Base-by-base conservation (phyloP, 1,139 yeast species). In the Taphrina wiesneri region DNA sequence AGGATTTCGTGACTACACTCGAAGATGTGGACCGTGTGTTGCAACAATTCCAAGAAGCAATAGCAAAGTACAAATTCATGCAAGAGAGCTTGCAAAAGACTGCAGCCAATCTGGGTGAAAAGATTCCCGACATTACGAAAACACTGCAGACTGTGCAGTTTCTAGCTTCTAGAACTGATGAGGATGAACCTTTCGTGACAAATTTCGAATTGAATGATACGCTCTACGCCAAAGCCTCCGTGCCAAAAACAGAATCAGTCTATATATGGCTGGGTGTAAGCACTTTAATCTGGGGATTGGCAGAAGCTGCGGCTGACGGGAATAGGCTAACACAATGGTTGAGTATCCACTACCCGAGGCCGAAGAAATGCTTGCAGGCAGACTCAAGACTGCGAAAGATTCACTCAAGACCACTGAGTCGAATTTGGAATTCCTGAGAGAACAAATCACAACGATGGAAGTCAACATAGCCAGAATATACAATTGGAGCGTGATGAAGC, bases 361-460 rank as follows among this genome's bases (percentile, higher is more conserved):
- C 1, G 82, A 86, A 60, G 86, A 80, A 34, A 80, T 95, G 72
- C 79, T 95, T 68, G 75, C 81, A 28, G 82, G 82, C 49, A 85
- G 93, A 74, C 81, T 92, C 70, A 77, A 76, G 30, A 83, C 84
- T 43, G 92, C 96, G 39, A 77, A 83, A 71, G 80, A 82, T 60
- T 88, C 85, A 70, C 80, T 87, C 71, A 74, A 76, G 32, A 77
- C 82, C 9, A 86, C 93, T 45, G 84, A 86, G 71, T 96, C 90
- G 72, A 99, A 93, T 75, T 81, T 93, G 71, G 96, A 90, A 73
- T 93, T 87, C 73, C 80, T 95, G 73, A 83, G 96, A 73, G 96
- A 92, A 71, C 91, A 92, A 74, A 92, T 93, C 70, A 93, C 99
- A 25, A 92, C 98, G 2, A 90, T 93, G 93, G 98, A 93, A 76